Conservation (phyloP, 768 basidiomycete species). For the Clavulina sp. region DNA sequence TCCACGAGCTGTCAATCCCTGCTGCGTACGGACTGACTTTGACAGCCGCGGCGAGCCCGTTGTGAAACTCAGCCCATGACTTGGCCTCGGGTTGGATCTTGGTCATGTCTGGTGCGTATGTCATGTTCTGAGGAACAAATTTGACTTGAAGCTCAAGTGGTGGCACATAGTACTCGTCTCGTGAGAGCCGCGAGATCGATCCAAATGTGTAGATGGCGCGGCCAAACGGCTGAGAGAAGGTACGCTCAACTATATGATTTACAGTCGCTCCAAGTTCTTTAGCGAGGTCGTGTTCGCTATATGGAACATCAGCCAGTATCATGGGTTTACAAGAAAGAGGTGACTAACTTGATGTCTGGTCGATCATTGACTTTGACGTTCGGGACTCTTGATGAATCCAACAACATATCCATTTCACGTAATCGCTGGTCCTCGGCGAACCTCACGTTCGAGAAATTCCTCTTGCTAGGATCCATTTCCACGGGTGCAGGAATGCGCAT, state of each 20-base stretch:
- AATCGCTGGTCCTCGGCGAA: conserved; percentile 82
- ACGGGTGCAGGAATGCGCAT: background rate
- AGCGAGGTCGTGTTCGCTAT: conserved; percentile 72
- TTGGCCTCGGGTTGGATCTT: conserved; percentile 56
- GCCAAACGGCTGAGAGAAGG: conserved; percentile 78
- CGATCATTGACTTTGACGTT: conserved; percentile 48
- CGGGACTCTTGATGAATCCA: conserved; percentile 61
- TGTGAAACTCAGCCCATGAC: conserved; percentile 95
- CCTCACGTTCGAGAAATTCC: conserved; percentile 64
- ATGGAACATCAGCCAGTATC: conserved; percentile 3
- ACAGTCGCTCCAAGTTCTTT: conserved; percentile 75
- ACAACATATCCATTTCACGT: conserved; percentile 80
- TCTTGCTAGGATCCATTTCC: conserved; percentile 20
- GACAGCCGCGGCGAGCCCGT: conserved; percentile 84
- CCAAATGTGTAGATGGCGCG: conserved; percentile 86
- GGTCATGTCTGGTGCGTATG: conserved; percentile 46
- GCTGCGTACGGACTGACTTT: conserved; percentile 58
- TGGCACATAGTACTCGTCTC: conserved; percentile 63
- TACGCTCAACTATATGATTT: conserved; percentile 66
- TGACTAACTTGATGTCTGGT: conserved; percentile 47
- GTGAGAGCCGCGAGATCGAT: conserved; percentile 52
- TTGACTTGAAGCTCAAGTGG: conserved; percentile 62
- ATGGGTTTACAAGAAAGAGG: background rate
- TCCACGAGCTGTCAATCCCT: conserved; percentile 85
- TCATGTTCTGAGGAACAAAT: conserved; percentile 52